A percentile compares a stretch with the other conserved stretches of the same genome.
These are phyloP conservation scores for Tetrastigma voinierianum DNA, from an alignment of 164 flowering plant species.

Conservation along the genomic window DNA sequence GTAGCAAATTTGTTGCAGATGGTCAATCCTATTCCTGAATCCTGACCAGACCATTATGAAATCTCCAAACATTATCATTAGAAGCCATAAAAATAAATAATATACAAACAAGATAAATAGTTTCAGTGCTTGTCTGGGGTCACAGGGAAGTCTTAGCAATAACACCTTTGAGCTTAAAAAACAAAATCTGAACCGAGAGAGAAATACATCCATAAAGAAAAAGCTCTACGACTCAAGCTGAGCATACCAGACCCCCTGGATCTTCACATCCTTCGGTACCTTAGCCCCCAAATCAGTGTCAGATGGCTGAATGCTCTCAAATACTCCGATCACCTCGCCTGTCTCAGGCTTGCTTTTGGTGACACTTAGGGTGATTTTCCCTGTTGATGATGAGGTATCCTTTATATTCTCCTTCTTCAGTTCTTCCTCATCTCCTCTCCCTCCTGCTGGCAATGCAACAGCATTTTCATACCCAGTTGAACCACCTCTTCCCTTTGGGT, in stretches of 20 bases:
- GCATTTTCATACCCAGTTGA: constrained; percentile 94
- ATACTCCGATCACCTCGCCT: constrained; percentile 90
- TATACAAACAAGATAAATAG: constrained; percentile 12
- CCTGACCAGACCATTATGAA: neutral
- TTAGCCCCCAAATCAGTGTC: constrained; percentile 97
- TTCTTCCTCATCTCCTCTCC: constrained; percentile 99
- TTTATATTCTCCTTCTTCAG: constrained; percentile 78
- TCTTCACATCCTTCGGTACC: constrained; percentile 90
- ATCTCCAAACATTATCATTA: constrained; percentile 1
- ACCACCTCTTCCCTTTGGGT: constrained; percentile 99
- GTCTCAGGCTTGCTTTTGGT: constrained; percentile 81
- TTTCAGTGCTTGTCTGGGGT: neutral
- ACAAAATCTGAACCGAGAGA: constrained; percentile 22
- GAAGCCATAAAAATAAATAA: constrained; percentile 10
- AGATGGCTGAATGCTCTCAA: constrained; percentile 92
- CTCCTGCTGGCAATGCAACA: constrained; percentile 95
- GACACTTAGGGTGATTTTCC: constrained; percentile 78
- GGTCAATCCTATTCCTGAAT: too few species aligned
- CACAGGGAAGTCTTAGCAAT: constrained; percentile 11
- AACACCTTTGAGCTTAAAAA: neutral
- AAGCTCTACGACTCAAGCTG: constrained; percentile 64
- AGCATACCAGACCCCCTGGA: constrained; percentile 94
- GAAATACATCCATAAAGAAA: constrained; percentile 12
- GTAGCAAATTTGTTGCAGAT: too few species aligned
- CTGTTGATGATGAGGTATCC: constrained; percentile 60